A percentile compares a stretch with the other conserved stretches of the same genome.
These are phyloP conservation scores for Neurospora sp. DNA, from an alignment of 495 filamentous ascomycete genomes.

Conservation along the genomic window DNA sequence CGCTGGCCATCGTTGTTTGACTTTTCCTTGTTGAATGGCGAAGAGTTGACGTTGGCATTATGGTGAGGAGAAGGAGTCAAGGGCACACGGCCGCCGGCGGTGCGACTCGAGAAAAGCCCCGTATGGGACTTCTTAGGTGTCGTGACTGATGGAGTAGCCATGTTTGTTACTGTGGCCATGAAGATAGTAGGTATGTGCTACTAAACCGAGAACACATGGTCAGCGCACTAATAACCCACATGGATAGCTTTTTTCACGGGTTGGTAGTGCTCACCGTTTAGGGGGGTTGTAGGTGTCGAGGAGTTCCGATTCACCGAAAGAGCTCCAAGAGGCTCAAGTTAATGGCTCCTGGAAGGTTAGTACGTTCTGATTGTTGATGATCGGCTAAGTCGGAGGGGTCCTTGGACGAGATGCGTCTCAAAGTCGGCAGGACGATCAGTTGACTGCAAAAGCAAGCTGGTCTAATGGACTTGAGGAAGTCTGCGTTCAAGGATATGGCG, in stretches of 20 bases:
- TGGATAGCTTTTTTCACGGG: neutral
- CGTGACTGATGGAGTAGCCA: conserved; percentile 82
- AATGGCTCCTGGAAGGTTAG: conserved; percentile 54
- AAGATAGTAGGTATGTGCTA: conserved; percentile 23
- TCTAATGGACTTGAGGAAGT: conserved; percentile 31
- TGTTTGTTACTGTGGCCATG: conserved; percentile 38
- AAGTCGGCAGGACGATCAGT: conserved; percentile 39
- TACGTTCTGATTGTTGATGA: conserved; percentile 38
- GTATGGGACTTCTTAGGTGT: conserved; percentile 91
- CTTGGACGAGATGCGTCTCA: conserved; percentile 24
- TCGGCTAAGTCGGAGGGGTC: conserved; percentile 40
- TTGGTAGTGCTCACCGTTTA: conserved; percentile 35
- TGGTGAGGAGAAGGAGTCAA: conserved; percentile 81
- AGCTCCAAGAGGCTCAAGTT: conserved; percentile 55
- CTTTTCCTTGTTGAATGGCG: conserved; percentile 74
- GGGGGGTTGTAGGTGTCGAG: conserved; percentile 8
- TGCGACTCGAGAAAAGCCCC: conserved; percentile 84
- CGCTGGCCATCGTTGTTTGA: conserved; percentile 38
- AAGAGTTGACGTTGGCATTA: conserved; percentile 45
- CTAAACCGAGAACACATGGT: conserved; percentile 31
- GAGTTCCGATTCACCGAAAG: conserved; percentile 37
- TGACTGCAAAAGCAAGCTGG: conserved; percentile 30
- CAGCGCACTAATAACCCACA: conserved; percentile 6
- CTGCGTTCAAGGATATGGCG: conserved; percentile 17
- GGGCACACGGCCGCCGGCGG: conserved; percentile 88